Conservation (phyloP, 2,329 filamentous ascomycete species). For the Fusarium sp. region DNA sequence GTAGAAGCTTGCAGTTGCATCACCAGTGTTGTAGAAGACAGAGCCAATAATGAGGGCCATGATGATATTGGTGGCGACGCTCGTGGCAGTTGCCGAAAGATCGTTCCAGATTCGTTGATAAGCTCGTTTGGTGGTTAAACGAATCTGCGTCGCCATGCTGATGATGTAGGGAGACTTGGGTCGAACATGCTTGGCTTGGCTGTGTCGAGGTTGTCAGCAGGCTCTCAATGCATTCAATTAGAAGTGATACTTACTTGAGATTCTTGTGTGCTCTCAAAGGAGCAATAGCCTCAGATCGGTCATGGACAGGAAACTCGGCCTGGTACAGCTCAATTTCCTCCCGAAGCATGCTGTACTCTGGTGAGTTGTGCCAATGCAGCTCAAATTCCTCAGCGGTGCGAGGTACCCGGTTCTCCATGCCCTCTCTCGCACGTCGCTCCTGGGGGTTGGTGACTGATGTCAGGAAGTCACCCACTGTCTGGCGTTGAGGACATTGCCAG, state of each 20-base stretch:
- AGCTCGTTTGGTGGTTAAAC: slow-evolving; percentile 65
- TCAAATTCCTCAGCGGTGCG: slow-evolving; percentile 80
- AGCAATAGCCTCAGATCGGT: slow-evolving; percentile 56
- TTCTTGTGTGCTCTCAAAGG: slow-evolving; percentile 65
- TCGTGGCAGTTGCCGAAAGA: slow-evolving; percentile 62
- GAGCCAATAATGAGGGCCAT: slow-evolving; percentile 74
- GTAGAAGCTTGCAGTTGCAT: slow-evolving; percentile 67
- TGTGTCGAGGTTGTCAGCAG: neutral
- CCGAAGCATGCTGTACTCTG: slow-evolving; percentile 60
- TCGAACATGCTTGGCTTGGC: slow-evolving; percentile 68
- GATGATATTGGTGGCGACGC: slow-evolving; percentile 64
- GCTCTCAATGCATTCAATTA: fast-evolving
- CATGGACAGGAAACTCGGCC: slow-evolving; percentile 59
- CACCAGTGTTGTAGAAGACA: slow-evolving; percentile 68
- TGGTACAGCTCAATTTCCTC: slow-evolving; percentile 67
- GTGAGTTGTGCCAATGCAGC: slow-evolving; percentile 61
- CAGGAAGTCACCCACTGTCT: slow-evolving; percentile 79
- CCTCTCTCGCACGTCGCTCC: slow-evolving; percentile 69
- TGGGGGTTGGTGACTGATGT: slow-evolving; percentile 77
- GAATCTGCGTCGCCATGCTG: slow-evolving; percentile 67
- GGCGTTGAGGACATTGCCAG: slow-evolving; percentile 75
- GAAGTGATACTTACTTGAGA: slow-evolving; percentile 27
- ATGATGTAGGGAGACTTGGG: slow-evolving; percentile 72
- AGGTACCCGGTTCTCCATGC: slow-evolving; percentile 74
- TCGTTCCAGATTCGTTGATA: slow-evolving; percentile 69